These are phyloP conservation scores for Paramyrothecium sp. DNA, from an alignment of 2,329 filamentous ascomycete species.

Conservation along the genomic window DNA sequence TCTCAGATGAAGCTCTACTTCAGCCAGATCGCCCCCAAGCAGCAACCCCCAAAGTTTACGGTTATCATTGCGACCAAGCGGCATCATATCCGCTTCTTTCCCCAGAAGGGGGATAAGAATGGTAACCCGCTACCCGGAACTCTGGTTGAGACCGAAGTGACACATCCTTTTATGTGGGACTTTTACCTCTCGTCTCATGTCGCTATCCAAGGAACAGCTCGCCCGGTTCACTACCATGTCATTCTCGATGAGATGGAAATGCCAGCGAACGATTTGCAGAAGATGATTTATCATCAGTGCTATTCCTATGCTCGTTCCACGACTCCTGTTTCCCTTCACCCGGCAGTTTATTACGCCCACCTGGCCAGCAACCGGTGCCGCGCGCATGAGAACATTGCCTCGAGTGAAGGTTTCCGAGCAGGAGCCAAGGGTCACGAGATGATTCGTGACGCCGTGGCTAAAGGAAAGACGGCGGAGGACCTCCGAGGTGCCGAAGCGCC, in stretches of 20 bases:
- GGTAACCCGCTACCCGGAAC: slow-evolving; percentile 83
- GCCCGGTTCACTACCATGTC: slow-evolving; percentile 90
- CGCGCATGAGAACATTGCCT: slow-evolving; percentile 61
- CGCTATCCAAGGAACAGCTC: slow-evolving; percentile 90
- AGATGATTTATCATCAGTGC: slow-evolving; percentile 90
- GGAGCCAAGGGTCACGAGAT: slow-evolving; percentile 43
- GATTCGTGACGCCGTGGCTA: slow-evolving; percentile 35
- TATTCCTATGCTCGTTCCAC: slow-evolving; percentile 93
- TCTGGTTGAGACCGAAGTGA: slow-evolving; percentile 85
- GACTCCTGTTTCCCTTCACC: slow-evolving; percentile 84
- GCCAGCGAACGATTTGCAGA: slow-evolving; percentile 68
- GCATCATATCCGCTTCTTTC: slow-evolving; percentile 93
- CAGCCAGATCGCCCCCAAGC: slow-evolving; percentile 27
- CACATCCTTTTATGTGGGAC: slow-evolving; percentile 86
- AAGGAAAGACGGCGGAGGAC: slow-evolving; percentile 27
- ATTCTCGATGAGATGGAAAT: slow-evolving; percentile 77
- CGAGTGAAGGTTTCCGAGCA: slow-evolving; percentile 42
- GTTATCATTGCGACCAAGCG: slow-evolving; percentile 90
- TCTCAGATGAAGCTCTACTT: slow-evolving; percentile 32
- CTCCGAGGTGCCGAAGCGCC: slow-evolving; percentile 23
- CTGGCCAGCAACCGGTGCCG: slow-evolving; percentile 79
- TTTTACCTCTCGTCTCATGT: slow-evolving; percentile 66
- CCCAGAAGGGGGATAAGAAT: slow-evolving; percentile 68
- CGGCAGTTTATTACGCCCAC: slow-evolving; percentile 95
- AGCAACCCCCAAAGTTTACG: slow-evolving; percentile 64